phyloP scores from a whole-genome alignment of 306 rosid species.

The Rubus idaeus region DNA sequence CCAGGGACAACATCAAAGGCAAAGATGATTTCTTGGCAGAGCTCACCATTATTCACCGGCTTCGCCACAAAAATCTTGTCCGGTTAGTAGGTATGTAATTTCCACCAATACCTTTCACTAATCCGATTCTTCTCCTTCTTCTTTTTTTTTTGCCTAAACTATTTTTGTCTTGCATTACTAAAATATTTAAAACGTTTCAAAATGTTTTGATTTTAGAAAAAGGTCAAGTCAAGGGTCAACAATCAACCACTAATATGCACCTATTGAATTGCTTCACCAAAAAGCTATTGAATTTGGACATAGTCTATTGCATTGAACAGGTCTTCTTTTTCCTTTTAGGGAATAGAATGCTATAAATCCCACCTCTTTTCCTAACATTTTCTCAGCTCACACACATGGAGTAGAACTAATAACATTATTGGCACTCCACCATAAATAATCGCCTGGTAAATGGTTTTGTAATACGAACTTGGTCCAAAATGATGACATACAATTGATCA shows the following conservation, averaged over 20 bases:
- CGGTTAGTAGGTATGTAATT: constrained; percentile 38
- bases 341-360: background rate
- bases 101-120: background rate
- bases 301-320: background rate
- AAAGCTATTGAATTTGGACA: background rate
- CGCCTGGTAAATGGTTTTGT: background rate
- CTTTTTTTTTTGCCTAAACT: background rate
- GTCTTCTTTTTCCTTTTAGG: constrained; percentile 1
- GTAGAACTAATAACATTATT: background rate
- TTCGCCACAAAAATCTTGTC: constrained; percentile 57
- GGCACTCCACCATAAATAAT: background rate
- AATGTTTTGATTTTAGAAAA: background rate
- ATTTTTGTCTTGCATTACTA: background rate
- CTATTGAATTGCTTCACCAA: background rate
- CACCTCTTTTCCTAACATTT: background rate
- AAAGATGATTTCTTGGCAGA: constrained; percentile 54
- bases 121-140: background rate
- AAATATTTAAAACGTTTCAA: background rate
- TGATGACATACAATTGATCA: background rate
- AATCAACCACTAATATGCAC: background rate
- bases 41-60: constrained; percentile 57
- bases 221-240: background rate
- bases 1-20: constrained; percentile 42
- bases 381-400: background rate
- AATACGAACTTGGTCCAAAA: background rate